phyloP scores from a whole-genome alignment of 2,329 filamentous ascomycete species.

The Claviceps fusiformis region DNA sequence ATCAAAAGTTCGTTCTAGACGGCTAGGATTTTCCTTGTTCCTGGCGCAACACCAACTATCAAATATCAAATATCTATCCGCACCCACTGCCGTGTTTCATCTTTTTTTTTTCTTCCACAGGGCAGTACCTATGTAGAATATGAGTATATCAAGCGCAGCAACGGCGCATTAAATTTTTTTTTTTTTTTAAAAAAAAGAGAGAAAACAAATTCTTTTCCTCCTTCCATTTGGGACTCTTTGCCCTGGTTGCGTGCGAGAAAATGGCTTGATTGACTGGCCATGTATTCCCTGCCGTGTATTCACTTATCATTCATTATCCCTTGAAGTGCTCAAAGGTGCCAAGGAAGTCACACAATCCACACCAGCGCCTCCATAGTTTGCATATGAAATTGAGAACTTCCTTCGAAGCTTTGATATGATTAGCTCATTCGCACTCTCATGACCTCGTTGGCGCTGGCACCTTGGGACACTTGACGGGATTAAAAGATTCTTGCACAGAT shows the following conservation, averaged over 20 bases:
- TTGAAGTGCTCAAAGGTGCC: no score
- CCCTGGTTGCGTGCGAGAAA: background rate
- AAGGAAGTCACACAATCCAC: no score
- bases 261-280: background rate
- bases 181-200: background rate
- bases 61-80: constrained; percentile 1
- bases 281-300: background rate
- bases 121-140: constrained; percentile 16
- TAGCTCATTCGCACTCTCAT: no score
- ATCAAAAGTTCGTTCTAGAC: background rate
- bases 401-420: no score
- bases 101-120: constrained; percentile 4
- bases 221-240: background rate
- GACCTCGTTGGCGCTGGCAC: no score
- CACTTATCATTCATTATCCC: background rate
- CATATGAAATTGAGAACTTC: no score
- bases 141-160: constrained; percentile 17
- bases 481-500: background rate
- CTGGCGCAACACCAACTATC: background rate
- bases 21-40: background rate
- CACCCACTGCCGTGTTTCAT: constrained; percentile 4
- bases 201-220: no score
- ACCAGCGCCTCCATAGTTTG: no score
- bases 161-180: constrained; percentile 15
- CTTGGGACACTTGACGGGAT: no score